Conservation (phyloP, 306 rosid species). For the Vigna nakashimae region DNA sequence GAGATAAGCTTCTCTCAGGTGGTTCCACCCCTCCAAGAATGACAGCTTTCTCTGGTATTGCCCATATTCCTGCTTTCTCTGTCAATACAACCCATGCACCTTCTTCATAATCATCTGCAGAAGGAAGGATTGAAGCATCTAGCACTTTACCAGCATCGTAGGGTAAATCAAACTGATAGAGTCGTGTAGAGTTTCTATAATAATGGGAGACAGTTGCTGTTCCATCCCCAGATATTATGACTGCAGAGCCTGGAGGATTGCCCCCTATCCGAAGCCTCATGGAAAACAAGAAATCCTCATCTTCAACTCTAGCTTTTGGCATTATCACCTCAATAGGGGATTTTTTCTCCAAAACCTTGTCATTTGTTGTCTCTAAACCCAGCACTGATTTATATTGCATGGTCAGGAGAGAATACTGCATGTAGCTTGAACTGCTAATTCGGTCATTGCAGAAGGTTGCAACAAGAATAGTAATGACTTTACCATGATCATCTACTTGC, state of each 20-base stretch:
- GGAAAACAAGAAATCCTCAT: constrained; percentile 82
- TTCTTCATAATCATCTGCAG: constrained; percentile 80
- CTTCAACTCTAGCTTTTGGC: constrained; percentile 94
- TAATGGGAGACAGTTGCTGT: constrained; percentile 93
- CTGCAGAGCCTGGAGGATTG: constrained; percentile 83
- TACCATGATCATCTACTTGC: constrained; percentile 77
- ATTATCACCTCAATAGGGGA: constrained; percentile 90
- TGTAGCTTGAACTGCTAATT: constrained; percentile 88
- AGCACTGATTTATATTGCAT: constrained; percentile 85
- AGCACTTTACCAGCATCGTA: constrained; percentile 97
- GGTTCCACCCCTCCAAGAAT: constrained; percentile 96
- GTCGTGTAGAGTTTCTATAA: constrained; percentile 68
- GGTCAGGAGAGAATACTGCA: constrained; percentile 88
- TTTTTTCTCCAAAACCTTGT: constrained; percentile 82
- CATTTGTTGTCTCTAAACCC: constrained; percentile 51
- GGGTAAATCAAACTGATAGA: constrained; percentile 95
- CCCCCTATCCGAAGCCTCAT: constrained; percentile 95
- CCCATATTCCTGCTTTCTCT: constrained; percentile 99
- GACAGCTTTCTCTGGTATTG: constrained; percentile 97
- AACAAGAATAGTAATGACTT: constrained; percentile 81
- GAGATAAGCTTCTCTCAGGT: constrained; percentile 95
- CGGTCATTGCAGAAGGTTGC: constrained; percentile 91
- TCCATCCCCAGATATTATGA: constrained; percentile 93
- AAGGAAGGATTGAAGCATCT: constrained; percentile 94
- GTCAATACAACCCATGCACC: constrained; percentile 97